Percentiles rank a stretch among this genome's conserved stretches.
Evolutionary conservation across 2,329 filamentous ascomycete genomes (phyloP).

Genomic region (Ramularia endophylla): DNA sequence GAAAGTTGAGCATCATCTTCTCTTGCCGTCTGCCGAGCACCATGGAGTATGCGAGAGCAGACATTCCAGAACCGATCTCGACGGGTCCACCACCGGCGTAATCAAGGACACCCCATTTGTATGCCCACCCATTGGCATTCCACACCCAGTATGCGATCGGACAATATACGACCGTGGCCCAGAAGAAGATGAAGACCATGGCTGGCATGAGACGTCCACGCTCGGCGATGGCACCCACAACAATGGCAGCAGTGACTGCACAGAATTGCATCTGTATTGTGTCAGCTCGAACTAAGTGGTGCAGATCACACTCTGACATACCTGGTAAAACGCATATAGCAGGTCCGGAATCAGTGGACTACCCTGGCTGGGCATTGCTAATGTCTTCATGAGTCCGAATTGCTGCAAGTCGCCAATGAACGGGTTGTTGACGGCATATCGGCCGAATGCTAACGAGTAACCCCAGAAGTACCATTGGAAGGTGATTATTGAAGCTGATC

Average conservation of each 20-base stretch:
- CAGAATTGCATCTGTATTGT: conserved; percentile 87
- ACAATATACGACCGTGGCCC: conserved; percentile 97
- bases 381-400: conserved; percentile 80
- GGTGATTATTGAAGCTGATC: conserved; percentile 79
- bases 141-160: conserved; percentile 95
- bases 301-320: conserved; percentile 33
- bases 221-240: conserved; percentile 88
- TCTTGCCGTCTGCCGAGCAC: conserved; percentile 93
- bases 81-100: conserved; percentile 96
- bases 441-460: conserved; percentile 88
- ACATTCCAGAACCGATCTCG: conserved; percentile 92
- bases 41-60: conserved; percentile 91
- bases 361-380: conserved; percentile 78
- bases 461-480: conserved; percentile 99
- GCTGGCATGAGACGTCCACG: conserved; percentile 86
- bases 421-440: conserved; percentile 65
- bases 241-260: conserved; percentile 83
- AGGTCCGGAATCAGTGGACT: conserved; percentile 84
- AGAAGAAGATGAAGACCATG: conserved; percentile 94
- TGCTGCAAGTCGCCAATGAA: conserved; percentile 89
- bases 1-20: conserved; percentile 99
- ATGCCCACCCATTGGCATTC: conserved; percentile 92
- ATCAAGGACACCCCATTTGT: conserved; percentile 84
- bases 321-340: conserved; percentile 91
- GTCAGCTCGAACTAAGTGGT: not conserved